Evolutionary conservation across 345 rosid genomes (phyloP), one percentile per base, ranked within the genome.

Genomic region (Arabidopsis arenosa): DNA sequence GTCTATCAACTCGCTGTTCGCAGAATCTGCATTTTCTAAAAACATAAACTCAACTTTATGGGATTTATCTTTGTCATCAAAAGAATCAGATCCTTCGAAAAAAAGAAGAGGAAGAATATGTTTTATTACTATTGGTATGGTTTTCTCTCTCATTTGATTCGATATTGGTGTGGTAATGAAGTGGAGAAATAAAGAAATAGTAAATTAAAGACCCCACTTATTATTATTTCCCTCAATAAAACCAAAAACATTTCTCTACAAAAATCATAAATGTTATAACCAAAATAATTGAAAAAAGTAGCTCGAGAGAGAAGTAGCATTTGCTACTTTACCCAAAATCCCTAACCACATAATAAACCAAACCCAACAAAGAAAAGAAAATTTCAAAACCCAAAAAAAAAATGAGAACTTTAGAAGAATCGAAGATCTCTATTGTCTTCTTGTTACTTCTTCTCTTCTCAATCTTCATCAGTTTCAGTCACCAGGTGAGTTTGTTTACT

Each of bases 391-490:
- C 32, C 15, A 23, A 32, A 53, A 6, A 32, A 14, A 66, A 72
- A 40, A 78, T 72, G 77, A 66, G 77, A 78, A 56, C 77, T 72
- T 72, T 78, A 72, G 68, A 72, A 72, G 63, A 41, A 72, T 51
- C 77, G 2, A 78, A 39, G 77, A 72, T 66, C 68, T 76, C 80
- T 66, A 55, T 85, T 52, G 37, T 75, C 36, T 57, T 74, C 41
- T 63, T 84, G n/a, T 55, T 84, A 6, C 66, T 85, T 60, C 75
- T 85, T 57, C 65, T 81, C 71, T 67, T 82, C 17, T 80, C 76
- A 59, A 57, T 59, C 71, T 70, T 75, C 61, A 35, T 70, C 66
- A 75, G 43, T 83, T 73, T 35, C 74, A 83, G 62, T 74, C 79
- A 58, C 79, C 85, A 71, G 78, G 94, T 87, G 7, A 84, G 68